phyloP scores from a whole-genome alignment of 352 stramenopile genomes.

The Aphanomyces stellatus region DNA sequence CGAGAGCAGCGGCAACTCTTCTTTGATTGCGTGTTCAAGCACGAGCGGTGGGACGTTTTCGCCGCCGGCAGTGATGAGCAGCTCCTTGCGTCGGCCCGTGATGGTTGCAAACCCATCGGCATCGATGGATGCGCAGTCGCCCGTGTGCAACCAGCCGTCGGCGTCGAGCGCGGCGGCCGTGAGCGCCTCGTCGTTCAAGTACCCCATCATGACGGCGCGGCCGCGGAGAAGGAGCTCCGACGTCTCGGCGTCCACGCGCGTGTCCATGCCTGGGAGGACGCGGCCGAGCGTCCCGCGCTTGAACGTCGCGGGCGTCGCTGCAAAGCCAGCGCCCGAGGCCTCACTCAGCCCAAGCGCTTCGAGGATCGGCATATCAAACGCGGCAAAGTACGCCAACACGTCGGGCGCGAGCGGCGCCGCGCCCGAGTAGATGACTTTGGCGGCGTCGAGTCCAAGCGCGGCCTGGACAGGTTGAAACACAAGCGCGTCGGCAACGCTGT shows the following conservation, averaged over 20 bases:
- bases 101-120: conserved; percentile 50
- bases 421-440: conserved; percentile 68
- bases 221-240: conserved; percentile 37
- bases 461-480: conserved; percentile 71
- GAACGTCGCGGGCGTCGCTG: conserved; percentile 30
- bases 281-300: conserved; percentile 35
- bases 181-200: conserved; percentile 42
- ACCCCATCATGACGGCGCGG: conserved; percentile 61
- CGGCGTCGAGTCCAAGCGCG: conserved; percentile 73
- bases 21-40: conserved; percentile 52
- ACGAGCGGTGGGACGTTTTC: conserved; percentile 64
- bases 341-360: conserved; percentile 57
- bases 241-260: conserved; percentile 28
- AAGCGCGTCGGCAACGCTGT: conserved; percentile 75
- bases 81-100: conserved; percentile 69
- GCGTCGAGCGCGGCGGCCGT: conserved; percentile 51
- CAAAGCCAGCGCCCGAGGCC: conserved; percentile 33
- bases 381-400: conserved; percentile 61
- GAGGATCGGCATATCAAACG: conserved; percentile 61
- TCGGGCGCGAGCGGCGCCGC: conserved; percentile 58
- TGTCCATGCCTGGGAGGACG: conserved; percentile 25
- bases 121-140: conserved; percentile 49
- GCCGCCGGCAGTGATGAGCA: conserved; percentile 68
- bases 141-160: conserved; percentile 58
- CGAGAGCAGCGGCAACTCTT: conserved; percentile 30